Base-by-base conservation (phyloP, 2,329 filamentous ascomycete genomes). In the Neofusicoccum parvum region DNA sequence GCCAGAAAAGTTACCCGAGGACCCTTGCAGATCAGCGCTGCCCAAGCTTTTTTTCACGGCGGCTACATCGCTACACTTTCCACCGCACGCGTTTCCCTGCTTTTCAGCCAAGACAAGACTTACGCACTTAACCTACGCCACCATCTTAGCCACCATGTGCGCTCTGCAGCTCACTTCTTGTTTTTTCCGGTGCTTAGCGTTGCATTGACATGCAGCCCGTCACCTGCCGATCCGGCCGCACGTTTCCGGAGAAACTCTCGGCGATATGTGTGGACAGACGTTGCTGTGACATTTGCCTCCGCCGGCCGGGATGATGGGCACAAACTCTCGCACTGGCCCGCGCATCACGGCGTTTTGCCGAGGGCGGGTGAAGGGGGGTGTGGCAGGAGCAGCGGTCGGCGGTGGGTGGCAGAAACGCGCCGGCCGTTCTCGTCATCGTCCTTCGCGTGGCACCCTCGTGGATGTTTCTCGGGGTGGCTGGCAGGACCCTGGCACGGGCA, bases 21-120 rank as follows among this genome's bases (percentile, higher is more conserved):
- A 45, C 43, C 56, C 56, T 60, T 60, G 56, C 2, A 48, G 56
- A 60, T 60, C 56, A 60, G 56, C 56, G 43, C 9, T 10, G 41
- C 17, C 32, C 43, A 60, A 48, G 56, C 56, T 46, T 39, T 37
- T 59, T 60, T 48, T 45, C 23, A 15, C 43, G 43, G 41, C 41
- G 56, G 56, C 17, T 60, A 60, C 43, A 34, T 60, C 56, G 56
- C 56, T 60, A 48, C 43, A 60, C 32, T 39, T 60, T 20, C 53
- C 53, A 23, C 53, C 5, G 51, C 17, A 5, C 27, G 27, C 27
- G 5, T 32, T 45, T 45, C 14, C 41, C 7, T n/a, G 15, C 41
- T 45, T 45, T n/a, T 23, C 51, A 23, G 36, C 51, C 36, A 41
- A 34, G 39, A 32, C 54, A 10, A 27, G 50, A 43, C 36, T 56